Base-by-base conservation (phyloP, 129 eudicot genomes). In the Calendula officinalis region DNA sequence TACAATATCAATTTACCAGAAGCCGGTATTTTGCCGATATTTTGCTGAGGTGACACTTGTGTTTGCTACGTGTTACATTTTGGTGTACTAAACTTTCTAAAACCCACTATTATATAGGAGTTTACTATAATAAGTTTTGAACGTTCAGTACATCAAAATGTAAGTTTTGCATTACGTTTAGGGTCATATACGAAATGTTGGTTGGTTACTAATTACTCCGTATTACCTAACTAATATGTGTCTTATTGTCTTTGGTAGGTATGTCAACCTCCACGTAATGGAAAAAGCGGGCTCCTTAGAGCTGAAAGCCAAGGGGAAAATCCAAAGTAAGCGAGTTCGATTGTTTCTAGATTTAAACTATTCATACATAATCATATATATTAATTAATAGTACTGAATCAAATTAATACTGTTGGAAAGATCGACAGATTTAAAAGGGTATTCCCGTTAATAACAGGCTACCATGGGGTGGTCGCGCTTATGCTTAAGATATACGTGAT, bases 201-300 rank as follows among this genome's bases (percentile, higher is more conserved):
- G 36, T 7, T 70, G 13, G 30, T 64, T 60, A 27, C 11, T 15
- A 47, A 34, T n/a, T n/a, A n/a, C n/a, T n/a, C n/a, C n/a, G n/a
- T n/a, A n/a, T n/a, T n/a, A n/a, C n/a, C n/a, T n/a, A n/a, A n/a
- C n/a, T 77, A 64, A 77, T 48, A 49, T 67, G 75, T 68, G 63
- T 53, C 6, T 54, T 64, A 73, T 69, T 52, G 67, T 55, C 38
- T 60, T 72, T 70, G 70, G 55, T 74, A 89, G 96, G 87, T 80
- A 38, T 85, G 96, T 62, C 90, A 85, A 69, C 87, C 90, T 43
- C 83, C 94, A 8, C 70, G 75, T 48, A 75, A 65, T 15, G 96
- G 94, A 34, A 85, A 80, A 71, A 89, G 94, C 68, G 94, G 94
- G 70, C 83, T 85, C 70, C 90, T 85, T 37, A 80, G 94, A 76